Evolutionary conservation across 768 basidiomycete genomes (phyloP), one percentile per base, ranked within the genome.

Genomic region (Hemileccinum rubropunctum): DNA sequence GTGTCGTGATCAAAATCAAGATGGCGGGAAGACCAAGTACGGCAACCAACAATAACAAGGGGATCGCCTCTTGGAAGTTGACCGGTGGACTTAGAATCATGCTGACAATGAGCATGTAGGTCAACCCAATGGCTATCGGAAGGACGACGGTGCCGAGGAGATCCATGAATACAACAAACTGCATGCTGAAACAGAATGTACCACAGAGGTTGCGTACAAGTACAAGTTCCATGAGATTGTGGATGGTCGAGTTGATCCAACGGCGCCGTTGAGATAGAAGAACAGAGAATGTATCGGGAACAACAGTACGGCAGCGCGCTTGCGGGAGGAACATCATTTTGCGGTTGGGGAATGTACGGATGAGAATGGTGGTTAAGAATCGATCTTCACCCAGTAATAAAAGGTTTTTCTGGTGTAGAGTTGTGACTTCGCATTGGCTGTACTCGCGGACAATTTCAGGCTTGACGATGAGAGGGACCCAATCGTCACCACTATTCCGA

Each of bases 321-420:
- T 98, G 94, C 0, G 95, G 95, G 48, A 97, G 78, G 72, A 98
- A 99, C 86, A 98, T 93, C 91, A 98, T 99, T 74, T 99, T 99
- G 54, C 97, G 81, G 63, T 95, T 93, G 14, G 97, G 97, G 76
- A 99, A 99, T 3, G 95, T 93, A 30, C 97, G 86, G 20, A 99
- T 76, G 59, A 99, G 86, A 63, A 94, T 89, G 11, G 97, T 99
- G 15, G 97, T 97, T 38, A 99, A 72, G 78, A 99, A 99, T 37
- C 97, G 94, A 81, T 99, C 97, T 75, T 99, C 97, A 55, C 97
- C 97, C 23, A 99, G 82, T 14, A 98, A 77, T 3, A 98, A 77
- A 18, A 99, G 79, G 66, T 98, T 98, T 76, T 99, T 98, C 76
- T 99, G 91, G 71, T 99, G 97, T 2, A 99, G 76, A 0, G 95